Percentiles rank a stretch among this genome's conserved stretches.
Evolutionary conservation across 176 grass and related monocot species (phyloP).

Genomic region (Alloteropsis semialata): DNA sequence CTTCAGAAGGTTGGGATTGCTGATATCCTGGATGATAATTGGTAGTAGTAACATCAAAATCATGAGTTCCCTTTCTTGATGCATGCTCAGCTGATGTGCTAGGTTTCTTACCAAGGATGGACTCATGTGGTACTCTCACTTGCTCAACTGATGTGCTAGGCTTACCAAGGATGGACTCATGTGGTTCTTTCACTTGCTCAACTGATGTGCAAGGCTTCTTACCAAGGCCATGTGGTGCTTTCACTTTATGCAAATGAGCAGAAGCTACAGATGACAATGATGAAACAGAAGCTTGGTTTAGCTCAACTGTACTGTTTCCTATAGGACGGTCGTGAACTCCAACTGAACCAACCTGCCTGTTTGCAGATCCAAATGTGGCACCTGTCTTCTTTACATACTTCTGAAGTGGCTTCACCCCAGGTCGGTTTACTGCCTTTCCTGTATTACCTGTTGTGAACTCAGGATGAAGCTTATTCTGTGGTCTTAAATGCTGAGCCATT

Average conservation of each 20-base stretch:
- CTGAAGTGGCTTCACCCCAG: constrained; percentile 38
- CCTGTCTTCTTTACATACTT: constrained; percentile 41
- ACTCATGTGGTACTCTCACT: constrained; percentile 1
- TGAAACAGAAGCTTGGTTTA: neutral
- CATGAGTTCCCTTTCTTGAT: constrained; percentile 12
- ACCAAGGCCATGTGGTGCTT: constrained; percentile 5
- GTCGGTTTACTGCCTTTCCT: constrained; percentile 27
- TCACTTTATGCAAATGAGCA: constrained; percentile 25
- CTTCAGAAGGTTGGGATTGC: constrained; percentile 28
- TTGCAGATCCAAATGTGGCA: neutral
- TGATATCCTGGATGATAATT: neutral
- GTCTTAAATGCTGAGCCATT: constrained; percentile 16
- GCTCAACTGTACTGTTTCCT: neutral
- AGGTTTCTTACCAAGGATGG: constrained; percentile 16
- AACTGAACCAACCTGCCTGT: neutral
- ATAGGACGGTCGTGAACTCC: neutral
- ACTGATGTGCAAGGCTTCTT: constrained; percentile 10
- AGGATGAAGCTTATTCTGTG: constrained; percentile 17
- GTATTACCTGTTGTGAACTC: constrained; percentile 38
- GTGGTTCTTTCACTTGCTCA: neutral
- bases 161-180: constrained; percentile 13
- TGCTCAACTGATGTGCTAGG: constrained; percentile 5
- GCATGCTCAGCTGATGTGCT: neutral
- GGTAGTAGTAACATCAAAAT: neutral
- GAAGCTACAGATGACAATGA: neutral